These are phyloP conservation scores for Gloeopeniophorella convolvens DNA, from an alignment of 768 basidiomycete species.

Conservation along the genomic window DNA sequence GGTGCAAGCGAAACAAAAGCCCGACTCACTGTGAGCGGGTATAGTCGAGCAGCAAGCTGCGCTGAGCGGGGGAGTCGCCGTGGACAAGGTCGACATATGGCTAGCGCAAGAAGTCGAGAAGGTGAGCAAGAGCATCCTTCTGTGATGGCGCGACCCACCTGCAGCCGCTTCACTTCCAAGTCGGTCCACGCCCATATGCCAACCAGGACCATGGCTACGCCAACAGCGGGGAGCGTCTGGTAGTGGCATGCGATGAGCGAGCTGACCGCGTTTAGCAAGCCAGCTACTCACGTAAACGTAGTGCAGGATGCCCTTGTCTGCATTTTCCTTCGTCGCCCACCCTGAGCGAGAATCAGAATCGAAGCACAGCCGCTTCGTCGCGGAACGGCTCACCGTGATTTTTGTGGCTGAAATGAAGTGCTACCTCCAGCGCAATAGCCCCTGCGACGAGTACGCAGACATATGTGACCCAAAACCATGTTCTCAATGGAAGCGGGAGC, in stretches of 20 bases:
- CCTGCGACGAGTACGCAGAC: constrained; percentile 32
- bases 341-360: constrained; percentile 27
- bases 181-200: constrained; percentile 53
- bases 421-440: constrained; percentile 42
- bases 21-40: constrained; percentile 41
- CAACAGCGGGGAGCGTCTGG: constrained; percentile 48
- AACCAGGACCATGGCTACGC: constrained; percentile 42
- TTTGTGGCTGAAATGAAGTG: constrained; percentile 39
- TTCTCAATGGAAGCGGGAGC: constrained; percentile 40
- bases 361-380: background rate
- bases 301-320: constrained; percentile 36
- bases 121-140: background rate
- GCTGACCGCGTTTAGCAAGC: background rate
- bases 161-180: constrained; percentile 51
- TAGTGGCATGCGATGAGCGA: background rate
- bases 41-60: constrained; percentile 49
- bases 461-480: constrained; percentile 42
- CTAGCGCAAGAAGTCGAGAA: constrained; percentile 23
- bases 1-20: background rate
- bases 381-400: constrained; percentile 32
- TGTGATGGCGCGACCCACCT: constrained; percentile 28
- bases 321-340: constrained; percentile 36
- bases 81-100: constrained; percentile 54
- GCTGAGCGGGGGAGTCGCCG: constrained; percentile 46
- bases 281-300: constrained; percentile 43